Evolutionary conservation across 208 protist species (phyloP), one percentile per base, ranked within the genome.

Genomic region (Acanthamoeba royreba): DNA sequence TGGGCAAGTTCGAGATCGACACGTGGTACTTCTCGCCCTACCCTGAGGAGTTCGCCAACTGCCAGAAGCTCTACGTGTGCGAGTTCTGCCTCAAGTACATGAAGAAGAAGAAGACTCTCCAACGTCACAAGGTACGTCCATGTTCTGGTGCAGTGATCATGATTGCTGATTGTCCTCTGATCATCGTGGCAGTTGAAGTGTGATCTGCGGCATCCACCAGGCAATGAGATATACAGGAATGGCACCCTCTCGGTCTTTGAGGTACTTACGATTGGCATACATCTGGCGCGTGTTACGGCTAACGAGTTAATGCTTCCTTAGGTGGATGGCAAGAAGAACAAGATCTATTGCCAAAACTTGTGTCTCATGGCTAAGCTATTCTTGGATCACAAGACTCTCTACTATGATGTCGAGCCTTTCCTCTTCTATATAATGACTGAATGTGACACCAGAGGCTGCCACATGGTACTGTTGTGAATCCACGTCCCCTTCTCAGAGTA

Each of bases 341-440:
- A 98, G 55, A 97, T 98, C 19, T 99, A 99, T 94, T 99, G 98
- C 92, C 98, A 99, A 96, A 99, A 99, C 95, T 95, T 99, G 15
- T 99, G 99, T 83, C 97, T 99, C 9, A 95, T 99, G 3, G 98
- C 99, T 0, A 99, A 99, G 93, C 96, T 99, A 0, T 99, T 99
- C 96, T 96, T 99, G 0, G 99, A 99, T 96, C 99, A 99, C 97
- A 99, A 99, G 97, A 99, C 99, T 0, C 97, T 99, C 4, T 99
- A 99, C 94, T 99, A 99, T 95, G 99, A 99, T 95, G 99, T 99
- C 52, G 99, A 99, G 31, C 99, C 98, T 0, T 99, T 99, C 95
- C 95, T 99, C 4, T 99, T 99, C 94, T 99, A 99, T 93, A 97
- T 99, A 8, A 95, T 99, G 72, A 99, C 98, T 81, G 98, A 98